A percentile compares a stretch with the other conserved stretches of the same genome.
These are phyloP conservation scores for Paracoccidioides brasiliensis DNA, from an alignment of 2,329 filamentous ascomycete species.

Conservation along the genomic window DNA sequence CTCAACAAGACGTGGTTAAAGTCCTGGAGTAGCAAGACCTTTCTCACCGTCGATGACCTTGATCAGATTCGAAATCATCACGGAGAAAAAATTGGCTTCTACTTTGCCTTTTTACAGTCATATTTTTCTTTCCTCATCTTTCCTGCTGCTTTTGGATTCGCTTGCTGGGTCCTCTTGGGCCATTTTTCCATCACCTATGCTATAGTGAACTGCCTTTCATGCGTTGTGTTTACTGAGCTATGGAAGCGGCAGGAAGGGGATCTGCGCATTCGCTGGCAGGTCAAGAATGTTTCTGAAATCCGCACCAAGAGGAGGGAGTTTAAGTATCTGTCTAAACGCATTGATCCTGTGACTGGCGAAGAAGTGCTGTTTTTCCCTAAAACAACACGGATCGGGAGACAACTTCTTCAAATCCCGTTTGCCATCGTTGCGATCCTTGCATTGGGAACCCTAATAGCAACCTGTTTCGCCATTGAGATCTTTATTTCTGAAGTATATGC, in stretches of 20 bases:
- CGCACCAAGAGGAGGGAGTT: slow-evolving; percentile 69
- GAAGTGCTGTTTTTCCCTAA: slow-evolving; percentile 61
- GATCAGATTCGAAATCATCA: slow-evolving; percentile 63
- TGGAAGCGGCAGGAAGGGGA: slow-evolving; percentile 93
- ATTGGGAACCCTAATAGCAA: slow-evolving; percentile 69
- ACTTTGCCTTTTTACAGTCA: slow-evolving; percentile 85
- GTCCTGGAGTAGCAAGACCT: slow-evolving; percentile 58
- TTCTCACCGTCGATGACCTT: slow-evolving; percentile 52
- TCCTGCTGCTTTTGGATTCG: slow-evolving; percentile 63
- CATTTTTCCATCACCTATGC: slow-evolving; percentile 75
- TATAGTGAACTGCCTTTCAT: slow-evolving; percentile 69
- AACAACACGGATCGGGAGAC: slow-evolving; percentile 59
- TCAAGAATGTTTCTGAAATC: slow-evolving; percentile 69
- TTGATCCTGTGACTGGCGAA: slow-evolving; percentile 74
- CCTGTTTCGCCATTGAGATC: slow-evolving; percentile 84
- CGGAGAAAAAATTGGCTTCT: slow-evolving; percentile 75
- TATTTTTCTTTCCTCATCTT: slow-evolving; percentile 82
- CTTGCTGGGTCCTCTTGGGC: slow-evolving; percentile 69
- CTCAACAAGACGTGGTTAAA: slow-evolving; percentile 68
- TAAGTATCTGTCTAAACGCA: slow-evolving; percentile 59
- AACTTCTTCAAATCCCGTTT: slow-evolving; percentile 75
- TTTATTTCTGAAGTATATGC: slow-evolving; percentile 91
- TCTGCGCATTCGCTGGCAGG: slow-evolving; percentile 75
- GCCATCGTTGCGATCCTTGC: slow-evolving; percentile 57
- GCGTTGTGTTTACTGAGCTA: slow-evolving; percentile 79